phyloP scores from a whole-genome alignment of 257 asterid genomes.

The Jacaranda mimosifolia region DNA sequence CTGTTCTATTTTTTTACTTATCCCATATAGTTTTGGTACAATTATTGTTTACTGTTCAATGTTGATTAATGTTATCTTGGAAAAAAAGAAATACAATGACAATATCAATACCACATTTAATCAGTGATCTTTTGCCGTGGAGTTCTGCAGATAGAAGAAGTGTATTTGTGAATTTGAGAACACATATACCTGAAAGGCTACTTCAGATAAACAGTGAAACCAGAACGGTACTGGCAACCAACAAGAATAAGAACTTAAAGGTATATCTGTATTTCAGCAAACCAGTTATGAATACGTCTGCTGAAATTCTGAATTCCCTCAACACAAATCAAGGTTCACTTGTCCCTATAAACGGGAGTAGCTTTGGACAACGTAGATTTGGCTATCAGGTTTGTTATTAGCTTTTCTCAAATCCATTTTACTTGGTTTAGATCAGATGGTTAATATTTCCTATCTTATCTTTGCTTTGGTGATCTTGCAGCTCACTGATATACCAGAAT shows the following conservation, averaged over 20 bases:
- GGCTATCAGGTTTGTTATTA: conserved; percentile 76
- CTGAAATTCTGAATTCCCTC: conserved; percentile 74
- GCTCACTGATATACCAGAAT: conserved; percentile 64
- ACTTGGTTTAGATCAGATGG: not conserved
- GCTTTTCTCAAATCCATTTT: not conserved
- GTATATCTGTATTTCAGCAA: conserved; percentile 76
- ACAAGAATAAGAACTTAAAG: conserved; percentile 64
- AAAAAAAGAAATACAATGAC: too few relatives aligned
- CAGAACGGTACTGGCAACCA: conserved; percentile 82
- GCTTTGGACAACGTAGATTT: conserved; percentile 81
- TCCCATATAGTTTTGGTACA: too few relatives aligned
- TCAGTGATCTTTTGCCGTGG: conserved; percentile 32
- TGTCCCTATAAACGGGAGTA: conserved; percentile 65
- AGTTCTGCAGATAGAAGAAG: conserved; percentile 73
- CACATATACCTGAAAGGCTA: conserved; percentile 78
- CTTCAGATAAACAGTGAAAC: conserved; percentile 69
- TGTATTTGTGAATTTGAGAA: conserved; percentile 72
- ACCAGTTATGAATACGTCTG: conserved; percentile 82
- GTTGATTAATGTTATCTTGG: not conserved
- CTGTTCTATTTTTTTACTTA: not conserved
- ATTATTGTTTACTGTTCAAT: not conserved
- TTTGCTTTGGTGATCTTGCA: conserved; percentile 37
- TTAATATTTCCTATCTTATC: not conserved
- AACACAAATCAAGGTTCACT: conserved; percentile 71
- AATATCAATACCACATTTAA: too few relatives aligned